phyloP scores from a whole-genome alignment of 768 basidiomycete genomes.

The Hortiboletus flavorubellus region DNA sequence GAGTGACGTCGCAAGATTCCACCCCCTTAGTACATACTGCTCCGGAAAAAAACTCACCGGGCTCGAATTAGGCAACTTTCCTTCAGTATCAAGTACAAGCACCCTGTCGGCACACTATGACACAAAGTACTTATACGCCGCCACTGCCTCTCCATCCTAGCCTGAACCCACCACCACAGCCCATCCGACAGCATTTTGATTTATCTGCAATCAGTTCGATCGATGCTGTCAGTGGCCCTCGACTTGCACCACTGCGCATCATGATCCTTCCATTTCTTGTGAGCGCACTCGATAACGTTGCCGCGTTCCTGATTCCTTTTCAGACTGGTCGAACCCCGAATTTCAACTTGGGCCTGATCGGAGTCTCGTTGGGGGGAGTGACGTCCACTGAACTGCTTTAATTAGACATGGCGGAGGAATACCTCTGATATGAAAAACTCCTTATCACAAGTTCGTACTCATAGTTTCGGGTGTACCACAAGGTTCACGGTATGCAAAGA shows the following conservation, averaged over 20 bases:
- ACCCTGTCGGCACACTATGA: not conserved
- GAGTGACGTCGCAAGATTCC: not conserved
- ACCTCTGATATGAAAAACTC: not conserved
- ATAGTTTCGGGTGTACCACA: slow-evolving; percentile 5
- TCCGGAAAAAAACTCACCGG: not conserved
- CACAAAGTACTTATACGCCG: not conserved
- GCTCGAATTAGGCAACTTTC: not conserved
- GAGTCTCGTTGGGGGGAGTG: not conserved
- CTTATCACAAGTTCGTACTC: not conserved
- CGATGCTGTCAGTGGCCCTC: not conserved
- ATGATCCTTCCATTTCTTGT: slow-evolving; percentile 10
- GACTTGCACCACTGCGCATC: not conserved
- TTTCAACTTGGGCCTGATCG: not conserved
- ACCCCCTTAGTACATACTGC: not conserved
- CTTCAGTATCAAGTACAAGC: not conserved
- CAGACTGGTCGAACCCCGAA: not conserved
- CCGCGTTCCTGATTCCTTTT: not conserved
- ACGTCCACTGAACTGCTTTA: not conserved
- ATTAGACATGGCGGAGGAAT: slow-evolving; percentile 1
- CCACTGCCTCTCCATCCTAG: not conserved
- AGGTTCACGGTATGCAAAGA: not conserved
- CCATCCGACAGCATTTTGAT: not conserved
- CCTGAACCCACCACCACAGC: not conserved
- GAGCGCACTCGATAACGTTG: not conserved
- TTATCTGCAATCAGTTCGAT: not conserved